Evolutionary conservation across 2,329 filamentous ascomycete species (phyloP), one percentile per base, ranked within the genome.

Genomic region (Chalaropsis ovoidea): DNA sequence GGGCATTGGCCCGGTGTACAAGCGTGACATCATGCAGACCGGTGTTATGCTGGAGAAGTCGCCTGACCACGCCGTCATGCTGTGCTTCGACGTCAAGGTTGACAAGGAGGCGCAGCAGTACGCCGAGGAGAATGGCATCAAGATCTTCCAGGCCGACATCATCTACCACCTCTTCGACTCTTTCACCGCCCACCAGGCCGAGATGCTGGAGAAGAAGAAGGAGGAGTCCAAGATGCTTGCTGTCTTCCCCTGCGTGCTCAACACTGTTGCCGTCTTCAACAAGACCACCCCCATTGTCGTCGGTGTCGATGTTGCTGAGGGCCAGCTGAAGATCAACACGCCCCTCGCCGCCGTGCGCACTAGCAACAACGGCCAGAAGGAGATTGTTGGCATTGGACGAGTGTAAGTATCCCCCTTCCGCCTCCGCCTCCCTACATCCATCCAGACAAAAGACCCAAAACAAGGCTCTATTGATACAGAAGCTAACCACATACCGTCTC

Each of bases 51-150:
- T 97, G 72, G 94, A 99, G 77, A 97, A 96, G 79, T 83, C 87
- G 17, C 90, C 90, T 70, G 92, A 99, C 74, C 95, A 87, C 71
- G 94, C 94, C n/a, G 90, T 97, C 74, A 99, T 99, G 94, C 86
- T 99, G 62, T 97, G 94, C 76, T 99, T 99, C 82, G 95, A 99
- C 75, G 94, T 99, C 77, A 97, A 96, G 80, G 90, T 99, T 17
- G 94, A 99, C 78, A 97, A 96, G 76, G 94, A 99, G 74, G 94
- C 94, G 0, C 86, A 88, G 70, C 82, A 84, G 10, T 95, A 97
- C 72, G 94, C 94, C 11, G 90, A 96, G 19, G 91, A 97, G 66
- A 86, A 95, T 69, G 91, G 91, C 63, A 89, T 99, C 78, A 97
- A 95, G 81, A 89, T 99, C 72, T 99, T 99, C 80, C 95, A 90